phyloP scores from a whole-genome alignment of 2,329 filamentous ascomycete genomes.

The Colletotrichum gloeosporioides region DNA sequence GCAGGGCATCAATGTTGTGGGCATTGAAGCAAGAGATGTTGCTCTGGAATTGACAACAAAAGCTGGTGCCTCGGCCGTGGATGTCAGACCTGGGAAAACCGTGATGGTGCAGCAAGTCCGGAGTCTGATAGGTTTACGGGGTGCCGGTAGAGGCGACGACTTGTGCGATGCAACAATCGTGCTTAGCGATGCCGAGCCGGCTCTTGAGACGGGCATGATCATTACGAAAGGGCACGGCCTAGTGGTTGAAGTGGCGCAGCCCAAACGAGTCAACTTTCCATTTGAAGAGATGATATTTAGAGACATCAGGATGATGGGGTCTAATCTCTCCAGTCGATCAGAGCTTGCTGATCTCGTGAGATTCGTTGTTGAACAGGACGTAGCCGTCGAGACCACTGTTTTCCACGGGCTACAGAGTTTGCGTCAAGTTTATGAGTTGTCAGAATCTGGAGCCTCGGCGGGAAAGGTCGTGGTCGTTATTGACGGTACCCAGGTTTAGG shows the following conservation, averaged over 20 bases:
- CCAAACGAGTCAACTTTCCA: conserved; percentile 38
- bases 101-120: conserved; percentile 52
- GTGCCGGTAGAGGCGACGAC: conserved; percentile 42
- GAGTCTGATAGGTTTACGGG: conserved; percentile 44
- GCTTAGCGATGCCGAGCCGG: conserved; percentile 53
- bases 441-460: conserved; percentile 54
- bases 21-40: conserved; percentile 69
- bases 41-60: conserved; percentile 52
- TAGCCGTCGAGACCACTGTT: conserved; percentile 54
- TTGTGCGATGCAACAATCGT: conserved; percentile 52
- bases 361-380: conserved; percentile 47
- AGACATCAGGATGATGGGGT: conserved; percentile 56
- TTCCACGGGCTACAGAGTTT: conserved; percentile 60
- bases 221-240: conserved; percentile 64
- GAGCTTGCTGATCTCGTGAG: conserved; percentile 53
- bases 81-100: conserved; percentile 54
- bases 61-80: conserved; percentile 56
- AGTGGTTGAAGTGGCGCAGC: conserved; percentile 63
- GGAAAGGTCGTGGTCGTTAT: conserved; percentile 61
- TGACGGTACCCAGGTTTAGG: conserved; percentile 44
- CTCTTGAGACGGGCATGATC: conserved; percentile 56
- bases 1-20: conserved; percentile 78
- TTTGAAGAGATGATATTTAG: conserved; percentile 57
- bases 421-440: conserved; percentile 54
- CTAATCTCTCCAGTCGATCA: conserved; percentile 43